Base-by-base conservation (phyloP, 2,329 filamentous ascomycete species). In the Nemania sp. region DNA sequence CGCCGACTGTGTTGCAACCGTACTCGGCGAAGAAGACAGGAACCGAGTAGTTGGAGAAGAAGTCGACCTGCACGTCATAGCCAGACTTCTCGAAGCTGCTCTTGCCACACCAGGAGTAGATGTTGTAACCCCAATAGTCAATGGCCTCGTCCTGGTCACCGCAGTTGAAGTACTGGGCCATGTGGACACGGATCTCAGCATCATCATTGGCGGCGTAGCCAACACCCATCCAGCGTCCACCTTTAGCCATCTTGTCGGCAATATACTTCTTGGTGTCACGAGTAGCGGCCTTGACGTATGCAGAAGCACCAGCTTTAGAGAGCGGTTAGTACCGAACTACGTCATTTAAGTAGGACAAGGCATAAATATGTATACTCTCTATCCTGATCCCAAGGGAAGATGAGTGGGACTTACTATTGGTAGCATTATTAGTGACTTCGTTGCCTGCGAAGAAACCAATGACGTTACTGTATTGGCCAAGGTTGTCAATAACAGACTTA, bases 91-190 rank as follows among this genome's bases (percentile, higher is more conserved):
- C 81, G 82, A 86, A 93, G 70, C 85, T 88, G 70, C 91, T 93
- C 71, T 77, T 73, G 76, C 92, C 92, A 77, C 92, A 94, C 92
- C 92, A 94, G 49, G 92, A 93, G 84, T 94, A 94, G 82, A 94
- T 93, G 84, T 94, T 94, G 88, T 94, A 94, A 58, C 92, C 92
- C 89, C 91, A 94, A 83, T 93, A 93, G 79, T 94, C 92, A 73
- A 94, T 93, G 55, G 88, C 81, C 84, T 70, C 83, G 0, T 82
- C 81, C 11, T 82, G 73, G 64, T 85, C 77, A 59, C 91, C 91
- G 76, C 92, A 94, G 84, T 93, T 90, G 82, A 94, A 93, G 84
- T 92, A 94, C 76, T 90, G 82, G 70, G 90, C 89, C 79, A 94
- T 85, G 77, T 89, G 82, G 68, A 83, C 83, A 80, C 92, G 91